Base-by-base conservation (phyloP, 495 filamentous ascomycete species). In the Pyrenula aspistea region DNA sequence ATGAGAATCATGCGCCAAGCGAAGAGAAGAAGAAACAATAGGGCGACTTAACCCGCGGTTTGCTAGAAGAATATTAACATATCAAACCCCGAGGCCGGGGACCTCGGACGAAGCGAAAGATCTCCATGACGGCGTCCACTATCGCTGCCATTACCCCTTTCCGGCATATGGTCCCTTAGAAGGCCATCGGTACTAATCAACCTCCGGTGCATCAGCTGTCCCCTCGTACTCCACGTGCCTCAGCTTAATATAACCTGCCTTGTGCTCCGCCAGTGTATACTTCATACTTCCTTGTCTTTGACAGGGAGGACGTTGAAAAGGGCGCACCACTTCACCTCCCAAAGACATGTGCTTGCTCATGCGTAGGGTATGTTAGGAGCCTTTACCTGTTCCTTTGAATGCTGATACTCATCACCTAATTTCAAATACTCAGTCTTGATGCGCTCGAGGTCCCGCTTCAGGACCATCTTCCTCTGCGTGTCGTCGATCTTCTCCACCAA, bases 1-100 rank as follows among this genome's bases (percentile, higher is more conserved):
- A 8, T 57, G 84, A 87, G 55, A 62, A 68, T 54, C 61, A 74
- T 56, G 62, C 65, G 24, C 55, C 64, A 54, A 64, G 63, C 24
- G 65, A 59, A 2, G 67, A 67, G 25, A 79, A 79, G 71, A 76
- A 77, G 68, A 67, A 59, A 12, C 58, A 70, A 65, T 78, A 65
- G 50, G 50, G 8, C n/a, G n/a, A n/a, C n/a, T n/a, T n/a, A n/a
- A n/a, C 15, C 31, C 31, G 15, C 31, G 15, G 31, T 42, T 4
- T 4, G 8, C 15, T 15, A 42, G 31, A 42, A 42, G 15, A 42
- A 42, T 42, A 42, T 42, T 8, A 42, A 42, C 15, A 15, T 8
- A 42, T 42, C 31, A 42, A 42, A 42, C 31, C 4, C 31, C 31
- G 31, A 42, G 31, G 31, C 15, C 31, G 8, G 8, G 8, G 31